These are phyloP conservation scores for Conidiobolus incongruus DNA, from an alignment of 371 early-diverging fungal species.

Conservation along the genomic window DNA sequence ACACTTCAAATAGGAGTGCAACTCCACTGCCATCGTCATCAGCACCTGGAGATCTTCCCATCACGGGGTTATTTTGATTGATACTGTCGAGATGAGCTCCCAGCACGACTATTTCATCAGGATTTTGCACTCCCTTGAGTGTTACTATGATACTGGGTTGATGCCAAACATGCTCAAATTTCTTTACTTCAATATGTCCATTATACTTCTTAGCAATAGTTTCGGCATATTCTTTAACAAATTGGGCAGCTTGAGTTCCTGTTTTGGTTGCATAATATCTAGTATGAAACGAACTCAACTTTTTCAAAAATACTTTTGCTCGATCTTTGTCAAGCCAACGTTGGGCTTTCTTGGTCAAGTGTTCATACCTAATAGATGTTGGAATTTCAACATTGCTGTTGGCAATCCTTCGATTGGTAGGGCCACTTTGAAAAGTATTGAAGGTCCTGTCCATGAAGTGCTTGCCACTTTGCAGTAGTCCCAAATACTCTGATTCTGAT, in stretches of 20 bases:
- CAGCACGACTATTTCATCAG: constrained; percentile 49
- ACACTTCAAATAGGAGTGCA: constrained; percentile 64
- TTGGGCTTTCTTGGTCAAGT: too few species aligned
- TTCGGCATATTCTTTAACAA: background rate
- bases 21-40: constrained; percentile 84
- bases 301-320: background rate
- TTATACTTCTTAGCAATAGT: background rate
- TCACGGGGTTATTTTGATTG: constrained; percentile 54
- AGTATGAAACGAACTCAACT: background rate
- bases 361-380: too few species aligned
- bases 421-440: too few species aligned
- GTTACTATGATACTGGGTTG: constrained; percentile 39
- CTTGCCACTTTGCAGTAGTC: background rate
- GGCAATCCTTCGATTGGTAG: too few species aligned
- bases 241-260: constrained; percentile 1
- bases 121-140: constrained; percentile 29
- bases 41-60: constrained; percentile 56
- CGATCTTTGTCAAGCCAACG: too few species aligned
- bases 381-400: too few species aligned
- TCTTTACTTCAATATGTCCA: constrained; percentile 25
- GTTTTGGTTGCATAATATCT: background rate
- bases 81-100: constrained; percentile 83
- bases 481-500: background rate
- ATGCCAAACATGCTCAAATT: constrained; percentile 50
- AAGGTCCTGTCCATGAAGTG: constrained; percentile 2